Evolutionary conservation across 352 stramenopile genomes (phyloP), one percentile per base, ranked within the genome.

Genomic region (Phytopythium chamaehyphon): DNA sequence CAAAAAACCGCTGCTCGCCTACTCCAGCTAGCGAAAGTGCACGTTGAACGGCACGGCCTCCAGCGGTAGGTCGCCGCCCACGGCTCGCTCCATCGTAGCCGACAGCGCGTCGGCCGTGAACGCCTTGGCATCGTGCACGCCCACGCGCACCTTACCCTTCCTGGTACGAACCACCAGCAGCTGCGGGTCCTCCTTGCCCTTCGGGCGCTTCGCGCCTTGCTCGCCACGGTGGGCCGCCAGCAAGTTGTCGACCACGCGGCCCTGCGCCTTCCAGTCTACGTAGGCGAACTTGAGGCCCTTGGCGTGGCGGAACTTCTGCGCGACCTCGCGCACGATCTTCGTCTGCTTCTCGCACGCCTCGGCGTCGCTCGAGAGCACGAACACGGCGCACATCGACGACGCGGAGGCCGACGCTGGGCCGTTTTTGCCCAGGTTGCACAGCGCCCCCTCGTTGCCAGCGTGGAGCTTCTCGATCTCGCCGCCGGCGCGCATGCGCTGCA

Each of bases 401-500:
- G 74, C 73, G n/a, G 76, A 82, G n/a, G 62, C 46, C 9, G 45
- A 54, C 7, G 76, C 62, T 40, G 82, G 76, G 6, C 73, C 76
- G 6, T 85, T 57, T 35, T 82, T 79, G 33, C 83, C 83, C 23
- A 91, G 51, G 39, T 90, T 89, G 65, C 83, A 93, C 26, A 93
- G 53, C 52, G 83, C 84, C 21, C 65, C 83, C 55, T 86, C 73
- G 55, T 90, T 93, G 18, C 79, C 71, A 16, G 61, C 56, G 46
- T 93, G 72, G 45, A 93, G 57, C 54, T 84, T 82, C 47, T 93
- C 83, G 37, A 93, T 59, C 42, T 84, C 76, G 8, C 79, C 82
- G 3, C 65, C 62, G 2, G 76, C 70, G 48, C 83, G 83, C 73
- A 86, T 75, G 28, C 67, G 76, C 47, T 86, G 70, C 21, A 91